Percentiles rank a stretch among this genome's conserved stretches.
Evolutionary conservation across 139 green algal species (phyloP).

Genomic region (Chlamydomonas sphaeroides): DNA sequence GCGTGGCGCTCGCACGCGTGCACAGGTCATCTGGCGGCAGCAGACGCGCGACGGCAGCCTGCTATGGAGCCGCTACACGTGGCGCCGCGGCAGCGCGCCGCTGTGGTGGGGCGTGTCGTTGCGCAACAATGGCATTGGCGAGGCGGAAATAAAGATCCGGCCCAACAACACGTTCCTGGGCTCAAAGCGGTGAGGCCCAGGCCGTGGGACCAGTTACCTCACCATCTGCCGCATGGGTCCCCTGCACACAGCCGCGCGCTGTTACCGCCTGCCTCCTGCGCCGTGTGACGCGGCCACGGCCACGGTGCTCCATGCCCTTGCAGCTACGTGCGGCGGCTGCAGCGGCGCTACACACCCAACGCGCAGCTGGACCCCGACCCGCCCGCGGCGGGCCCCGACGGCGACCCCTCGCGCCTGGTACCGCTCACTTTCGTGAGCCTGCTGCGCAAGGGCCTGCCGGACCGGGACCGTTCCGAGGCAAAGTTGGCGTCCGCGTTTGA

Average conservation of each 20-base stretch:
- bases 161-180: slow-evolving; percentile 83
- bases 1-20: no score
- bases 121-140: slow-evolving; percentile 78
- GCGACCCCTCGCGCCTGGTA: slow-evolving; percentile 40
- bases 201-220: no score
- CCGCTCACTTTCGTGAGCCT: slow-evolving; percentile 94
- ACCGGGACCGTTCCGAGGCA: slow-evolving; percentile 68
- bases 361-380: slow-evolving; percentile 55
- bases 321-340: slow-evolving; percentile 84
- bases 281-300: no score
- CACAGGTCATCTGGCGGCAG: slow-evolving; percentile 79
- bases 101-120: slow-evolving; percentile 78
- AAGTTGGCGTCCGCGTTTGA: slow-evolving; percentile 71
- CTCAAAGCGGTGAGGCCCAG: slow-evolving; percentile 67
- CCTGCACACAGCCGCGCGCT: no score
- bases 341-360: slow-evolving; percentile 73
- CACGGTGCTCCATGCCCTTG: no score
- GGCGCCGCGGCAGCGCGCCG: slow-evolving; percentile 89
- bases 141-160: slow-evolving; percentile 91
- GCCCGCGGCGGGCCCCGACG: not conserved
- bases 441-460: slow-evolving; percentile 81
- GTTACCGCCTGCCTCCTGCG: no score
- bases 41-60: not conserved
- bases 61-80: slow-evolving; percentile 80
- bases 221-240: no score